Base-by-base conservation (phyloP, 1,284 basidiomycete genomes). In the Pyrrhoderma lamaoense region DNA sequence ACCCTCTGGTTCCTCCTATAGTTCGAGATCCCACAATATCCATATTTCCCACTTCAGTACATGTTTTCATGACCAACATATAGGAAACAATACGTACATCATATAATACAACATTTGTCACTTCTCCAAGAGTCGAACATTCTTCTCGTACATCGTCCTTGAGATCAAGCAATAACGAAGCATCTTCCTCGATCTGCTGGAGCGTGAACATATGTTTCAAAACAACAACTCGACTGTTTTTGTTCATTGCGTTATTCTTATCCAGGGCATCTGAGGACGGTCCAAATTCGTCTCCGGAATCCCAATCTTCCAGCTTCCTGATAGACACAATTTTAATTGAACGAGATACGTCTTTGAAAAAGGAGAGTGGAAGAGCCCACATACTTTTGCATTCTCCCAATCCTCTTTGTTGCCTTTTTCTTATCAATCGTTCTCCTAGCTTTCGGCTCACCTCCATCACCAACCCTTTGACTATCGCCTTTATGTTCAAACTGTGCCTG, bases 71-170 rank as follows among this genome's bases (percentile, higher is more conserved):
- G n/a, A n/a, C n/a, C n/a, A n/a, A n/a, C n/a, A n/a, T n/a, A n/a
- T 18, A 42, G 42, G 45, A 45, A 16, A 11, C 46, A 11, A 18
- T 7, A 76, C 90, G 67, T 64, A 95, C 93, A 70, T 99, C 95
- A 65, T 95, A 99, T 27, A 99, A 67, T n/a, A 92, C 83, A 0
- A 98, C 90, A 61, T 93, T 97, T 1, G 94, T 99, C 1, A 99
- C 95, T 58, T 91, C 84, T n/a, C 96, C 96, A 9, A 99, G 67
- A 0, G 77, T 77, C 47, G 87, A 85, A 57, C 93, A 96, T 63
- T 99, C 95, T 37, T 96, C 93, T 51, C 95, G 79, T 8, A 99
- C 93, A 59, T 99, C 95, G 60, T 96, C 89, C 63, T 97, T 97
- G 47, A 98, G 75, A 60, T 99, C 95, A 8, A 99, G 77, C 9